These are phyloP conservation scores for Gaeumannomyces tritici DNA, from an alignment of 2,329 filamentous ascomycete species.

Conservation along the genomic window DNA sequence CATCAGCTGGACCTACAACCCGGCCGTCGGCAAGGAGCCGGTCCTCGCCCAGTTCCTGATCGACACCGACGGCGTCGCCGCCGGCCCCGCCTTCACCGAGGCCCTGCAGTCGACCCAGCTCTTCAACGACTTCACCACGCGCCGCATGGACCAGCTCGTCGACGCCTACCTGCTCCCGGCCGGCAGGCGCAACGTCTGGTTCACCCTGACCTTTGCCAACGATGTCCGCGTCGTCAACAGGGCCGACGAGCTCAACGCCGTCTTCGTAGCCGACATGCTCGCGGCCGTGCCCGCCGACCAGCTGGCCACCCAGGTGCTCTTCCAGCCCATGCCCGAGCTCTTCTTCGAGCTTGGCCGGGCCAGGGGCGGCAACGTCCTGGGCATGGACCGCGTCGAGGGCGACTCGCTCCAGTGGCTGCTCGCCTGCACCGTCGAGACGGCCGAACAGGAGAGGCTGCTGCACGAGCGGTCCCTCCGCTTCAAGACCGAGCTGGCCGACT, in stretches of 20 bases:
- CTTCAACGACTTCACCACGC: conserved; percentile 21
- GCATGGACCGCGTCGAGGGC: conserved; percentile 20
- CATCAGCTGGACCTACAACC: conserved; percentile 5
- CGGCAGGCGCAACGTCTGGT: conserved; percentile 7
- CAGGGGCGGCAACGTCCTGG: conserved; percentile 29
- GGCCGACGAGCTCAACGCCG: conserved; percentile 27
- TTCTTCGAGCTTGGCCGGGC: conserved; percentile 19
- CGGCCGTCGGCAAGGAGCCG: background rate
- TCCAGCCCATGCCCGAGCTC: conserved; percentile 24
- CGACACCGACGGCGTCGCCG: background rate
- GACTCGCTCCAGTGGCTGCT: conserved; percentile 20
- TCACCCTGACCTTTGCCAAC: conserved; percentile 19
- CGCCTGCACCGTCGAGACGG: conserved; percentile 19
- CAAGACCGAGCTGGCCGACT: conserved; percentile 16
- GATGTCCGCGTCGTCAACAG: conserved; percentile 20
- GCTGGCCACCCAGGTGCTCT: conserved; percentile 21
- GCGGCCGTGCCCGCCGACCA: conserved; percentile 17
- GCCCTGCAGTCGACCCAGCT: conserved; percentile 5
- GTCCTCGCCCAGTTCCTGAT: conserved; percentile 1
- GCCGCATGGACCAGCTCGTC: background rate
- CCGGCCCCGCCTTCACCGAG: background rate
- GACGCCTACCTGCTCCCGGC: conserved; percentile 1
- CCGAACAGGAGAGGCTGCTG: conserved; percentile 14
- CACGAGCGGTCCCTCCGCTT: conserved; percentile 20
- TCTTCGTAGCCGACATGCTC: conserved; percentile 24